These are phyloP conservation scores for Andrographis paniculata DNA, from an alignment of 305 asterid genomes.

Conservation along the genomic window DNA sequence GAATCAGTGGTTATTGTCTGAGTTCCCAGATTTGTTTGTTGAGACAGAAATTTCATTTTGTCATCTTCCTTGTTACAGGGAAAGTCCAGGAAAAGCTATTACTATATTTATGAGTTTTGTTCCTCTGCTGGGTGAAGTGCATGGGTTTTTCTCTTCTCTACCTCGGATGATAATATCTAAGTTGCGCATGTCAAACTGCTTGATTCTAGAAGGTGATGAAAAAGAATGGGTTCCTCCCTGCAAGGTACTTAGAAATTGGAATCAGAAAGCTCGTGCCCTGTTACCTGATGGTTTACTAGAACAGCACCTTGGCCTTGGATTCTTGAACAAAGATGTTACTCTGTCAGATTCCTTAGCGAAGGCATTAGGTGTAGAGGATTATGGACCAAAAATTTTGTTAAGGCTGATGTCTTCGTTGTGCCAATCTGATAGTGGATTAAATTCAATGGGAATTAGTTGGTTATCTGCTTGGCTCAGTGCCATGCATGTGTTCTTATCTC, in stretches of 20 bases:
- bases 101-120: constrained; percentile 76
- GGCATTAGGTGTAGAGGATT: constrained; percentile 82
- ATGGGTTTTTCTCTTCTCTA: constrained; percentile 83
- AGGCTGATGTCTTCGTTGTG: constrained; percentile 57
- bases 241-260: constrained; percentile 85
- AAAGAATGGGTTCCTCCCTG: constrained; percentile 85
- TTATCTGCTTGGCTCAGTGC: constrained; percentile 69
- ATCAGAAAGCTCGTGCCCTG: constrained; percentile 54
- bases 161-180: constrained; percentile 75
- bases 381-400: constrained; percentile 65
- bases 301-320: constrained; percentile 87
- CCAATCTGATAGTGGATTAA: constrained; percentile 42
- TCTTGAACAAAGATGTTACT: constrained; percentile 64
- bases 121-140: constrained; percentile 87
- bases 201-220: constrained; percentile 56
- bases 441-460: constrained; percentile 73
- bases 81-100: constrained; percentile 64
- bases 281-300: constrained; percentile 61
- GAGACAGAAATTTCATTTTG: constrained; percentile 66
- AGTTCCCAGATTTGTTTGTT: constrained; percentile 79
- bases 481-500: constrained; percentile 42
- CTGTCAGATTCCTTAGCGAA: constrained; percentile 76
- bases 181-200: constrained; percentile 72
- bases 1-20: constrained; percentile 94
- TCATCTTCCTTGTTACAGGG: constrained; percentile 72